Base-by-base conservation (phyloP, 176 grass and related monocot species). In the Oryza rufipogon region DNA sequence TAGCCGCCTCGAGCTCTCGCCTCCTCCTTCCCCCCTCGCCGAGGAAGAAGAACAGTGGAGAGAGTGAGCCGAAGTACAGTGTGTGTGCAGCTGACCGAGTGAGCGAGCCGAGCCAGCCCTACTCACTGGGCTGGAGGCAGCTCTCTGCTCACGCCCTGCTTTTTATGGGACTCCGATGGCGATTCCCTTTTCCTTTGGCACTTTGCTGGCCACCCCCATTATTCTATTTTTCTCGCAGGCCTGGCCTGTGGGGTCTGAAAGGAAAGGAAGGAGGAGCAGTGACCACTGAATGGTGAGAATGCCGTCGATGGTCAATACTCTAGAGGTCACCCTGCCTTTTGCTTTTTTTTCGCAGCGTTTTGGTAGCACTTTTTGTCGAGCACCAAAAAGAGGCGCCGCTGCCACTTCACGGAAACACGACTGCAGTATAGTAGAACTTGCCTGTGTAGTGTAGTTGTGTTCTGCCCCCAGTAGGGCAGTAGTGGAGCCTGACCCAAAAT, bases 181-280 rank as follows among this genome's bases (percentile, higher is more conserved):
- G 91, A 99, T 99, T 86, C 93, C 93, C 86, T 78, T 96, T 92
- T 86, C 80, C 86, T 94, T 94, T 91, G 93, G 81, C 91, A 58
- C 86, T 87, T 85, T 86, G 87, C 83, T 87, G 70, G 78, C 77
- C 80, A 83, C 73, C 78, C 34, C 14, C 39, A 41, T 33, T 85
- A 75, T 63, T 75, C 75, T 80, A 64, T 41, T 42, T 42, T 72
- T 68, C 26, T 76, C 15, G 41, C 68, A 72, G 74, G 22, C 16
- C 28, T 6, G 45, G 4, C 6, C 38, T 39, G 33, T 34, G 38
- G 38, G 9, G 16, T 49, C 67, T 39, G 38, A 44, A 44, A 42
- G 8, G 7, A 44, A 44, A 44, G 8, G 42, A 10, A 44, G 42
- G 39, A 42, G 34, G 38, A 36, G 49, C n/a, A 41, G 73, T 68